Percentiles rank a stretch among this genome's conserved stretches.
Conservation (phyloP, 257 asterid species). For the Solanum rostratum region DNA sequence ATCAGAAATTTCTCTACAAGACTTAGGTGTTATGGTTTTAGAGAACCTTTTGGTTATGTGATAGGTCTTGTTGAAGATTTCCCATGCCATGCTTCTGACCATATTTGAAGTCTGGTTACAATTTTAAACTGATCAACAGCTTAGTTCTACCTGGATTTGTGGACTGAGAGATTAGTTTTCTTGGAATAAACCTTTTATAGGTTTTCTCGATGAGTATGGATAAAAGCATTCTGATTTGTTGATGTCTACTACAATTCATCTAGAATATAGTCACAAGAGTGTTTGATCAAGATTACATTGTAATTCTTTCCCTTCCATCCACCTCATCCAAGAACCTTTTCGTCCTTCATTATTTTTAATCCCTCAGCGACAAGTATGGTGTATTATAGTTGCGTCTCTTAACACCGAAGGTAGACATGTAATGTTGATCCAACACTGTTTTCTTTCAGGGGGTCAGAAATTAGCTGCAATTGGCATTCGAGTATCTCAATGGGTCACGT, state of each 20-base stretch:
- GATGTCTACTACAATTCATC: neutral
- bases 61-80: neutral
- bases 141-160: neutral
- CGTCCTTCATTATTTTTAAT: neutral
- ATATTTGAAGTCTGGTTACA: neutral
- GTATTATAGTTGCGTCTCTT: neutral
- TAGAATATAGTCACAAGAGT: neutral
- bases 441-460: conserved; percentile 50
- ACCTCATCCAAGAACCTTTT: neutral
- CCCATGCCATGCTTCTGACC: neutral
- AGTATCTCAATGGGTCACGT: conserved; percentile 68
- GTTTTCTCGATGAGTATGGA: neutral
- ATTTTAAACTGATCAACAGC: neutral
- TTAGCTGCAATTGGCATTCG: conserved; percentile 78
- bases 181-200: neutral
- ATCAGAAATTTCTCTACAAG: neutral
- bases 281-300: neutral
- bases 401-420: neutral
- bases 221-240: neutral
- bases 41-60: neutral
- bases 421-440: neutral
- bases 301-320: neutral
- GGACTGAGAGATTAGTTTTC: neutral
- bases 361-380: neutral
- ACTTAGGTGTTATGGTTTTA: neutral